Conservation (phyloP, 768 basidiomycete genomes). For the Amyloporia xantha region DNA sequence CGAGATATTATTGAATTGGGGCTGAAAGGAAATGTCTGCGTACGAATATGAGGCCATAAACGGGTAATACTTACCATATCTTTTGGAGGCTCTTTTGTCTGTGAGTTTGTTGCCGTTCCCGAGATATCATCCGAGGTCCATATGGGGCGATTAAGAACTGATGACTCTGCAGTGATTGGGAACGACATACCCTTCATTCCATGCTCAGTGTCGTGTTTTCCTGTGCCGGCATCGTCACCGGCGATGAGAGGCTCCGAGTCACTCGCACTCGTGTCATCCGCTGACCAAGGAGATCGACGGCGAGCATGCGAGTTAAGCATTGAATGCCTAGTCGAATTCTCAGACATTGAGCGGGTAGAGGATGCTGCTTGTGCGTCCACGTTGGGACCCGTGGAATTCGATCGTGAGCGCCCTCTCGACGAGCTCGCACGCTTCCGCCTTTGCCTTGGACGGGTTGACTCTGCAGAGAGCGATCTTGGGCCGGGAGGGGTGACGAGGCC, state of each 20-base stretch:
- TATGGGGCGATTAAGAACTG: slow-evolving; percentile 22
- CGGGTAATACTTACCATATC: slow-evolving; percentile 16
- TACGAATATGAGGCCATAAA: no score
- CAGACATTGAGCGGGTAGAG: slow-evolving; percentile 5
- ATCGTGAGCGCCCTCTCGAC: slow-evolving; percentile 32
- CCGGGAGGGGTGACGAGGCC: slow-evolving; percentile 73
- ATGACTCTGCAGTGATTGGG: slow-evolving; percentile 24
- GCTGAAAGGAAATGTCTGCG: slow-evolving; percentile 19
- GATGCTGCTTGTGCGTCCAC: slow-evolving; percentile 5
- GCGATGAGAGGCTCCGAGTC: slow-evolving; percentile 15
- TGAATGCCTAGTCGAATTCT: not conserved
- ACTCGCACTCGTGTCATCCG: slow-evolving; percentile 19
- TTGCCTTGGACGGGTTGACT: slow-evolving; percentile 34
- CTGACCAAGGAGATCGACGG: slow-evolving; percentile 21
- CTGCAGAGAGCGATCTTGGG: slow-evolving; percentile 63
- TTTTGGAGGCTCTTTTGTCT: slow-evolving; percentile 15
- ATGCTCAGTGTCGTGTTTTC: slow-evolving; percentile 8
- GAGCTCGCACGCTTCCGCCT: slow-evolving; percentile 26
- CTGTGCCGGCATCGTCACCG: slow-evolving; percentile 11
- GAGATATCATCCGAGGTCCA: slow-evolving; percentile 10
- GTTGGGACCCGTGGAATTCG: slow-evolving; percentile 23
- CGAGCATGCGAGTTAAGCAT: slow-evolving; percentile 10
- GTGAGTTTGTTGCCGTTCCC: slow-evolving; percentile 18
- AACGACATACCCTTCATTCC: slow-evolving; percentile 15
- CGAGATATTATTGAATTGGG: slow-evolving; percentile 27